Percentiles rank a stretch among this genome's conserved stretches.
phyloP scores from a whole-genome alignment of 257 asterid species.

The Lavandula angustifolia region DNA sequence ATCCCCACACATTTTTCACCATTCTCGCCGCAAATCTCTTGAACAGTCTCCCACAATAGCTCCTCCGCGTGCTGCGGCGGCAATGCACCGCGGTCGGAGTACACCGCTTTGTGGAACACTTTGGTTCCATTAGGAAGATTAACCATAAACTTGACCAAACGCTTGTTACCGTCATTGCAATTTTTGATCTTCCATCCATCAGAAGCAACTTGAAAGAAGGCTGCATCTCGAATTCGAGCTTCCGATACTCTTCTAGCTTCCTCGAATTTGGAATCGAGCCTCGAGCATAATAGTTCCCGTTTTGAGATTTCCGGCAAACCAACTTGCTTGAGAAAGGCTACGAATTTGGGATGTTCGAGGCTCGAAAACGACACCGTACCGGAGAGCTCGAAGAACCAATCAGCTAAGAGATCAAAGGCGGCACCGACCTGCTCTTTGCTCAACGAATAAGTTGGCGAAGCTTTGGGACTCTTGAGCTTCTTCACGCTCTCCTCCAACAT shows the following conservation, averaged over 20 bases:
- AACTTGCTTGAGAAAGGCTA: constrained; percentile 69
- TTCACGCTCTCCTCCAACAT: constrained; percentile 79
- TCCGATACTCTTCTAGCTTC: constrained; percentile 61
- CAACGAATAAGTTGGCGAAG: constrained; percentile 55
- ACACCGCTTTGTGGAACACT: constrained; percentile 64
- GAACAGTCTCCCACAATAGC: constrained; percentile 57
- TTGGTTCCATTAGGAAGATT: constrained; percentile 83
- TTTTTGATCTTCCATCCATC: constrained; percentile 67
- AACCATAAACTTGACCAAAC: constrained; percentile 52
- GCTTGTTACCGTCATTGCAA: constrained; percentile 43
- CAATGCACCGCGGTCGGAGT: constrained; percentile 43
- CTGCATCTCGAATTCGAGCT: constrained; percentile 67
- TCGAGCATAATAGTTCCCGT: constrained; percentile 50
- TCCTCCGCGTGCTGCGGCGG: constrained; percentile 76
- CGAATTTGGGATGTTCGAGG: constrained; percentile 80
- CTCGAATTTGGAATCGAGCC: constrained; percentile 72
- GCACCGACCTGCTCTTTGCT: constrained; percentile 59
- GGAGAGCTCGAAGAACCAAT: constrained; percentile 79
- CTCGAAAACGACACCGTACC: constrained; percentile 62
- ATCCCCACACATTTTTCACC: constrained; percentile 68
- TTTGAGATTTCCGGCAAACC: constrained; percentile 64
- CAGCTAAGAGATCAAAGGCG: constrained; percentile 61
- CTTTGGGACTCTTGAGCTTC: constrained; percentile 68
- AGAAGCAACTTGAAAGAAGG: constrained; percentile 69
- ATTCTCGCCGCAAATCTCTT: constrained; percentile 53